Base-by-base conservation (phyloP, 208 protist species). In the Trypanosoma rangeli region DNA sequence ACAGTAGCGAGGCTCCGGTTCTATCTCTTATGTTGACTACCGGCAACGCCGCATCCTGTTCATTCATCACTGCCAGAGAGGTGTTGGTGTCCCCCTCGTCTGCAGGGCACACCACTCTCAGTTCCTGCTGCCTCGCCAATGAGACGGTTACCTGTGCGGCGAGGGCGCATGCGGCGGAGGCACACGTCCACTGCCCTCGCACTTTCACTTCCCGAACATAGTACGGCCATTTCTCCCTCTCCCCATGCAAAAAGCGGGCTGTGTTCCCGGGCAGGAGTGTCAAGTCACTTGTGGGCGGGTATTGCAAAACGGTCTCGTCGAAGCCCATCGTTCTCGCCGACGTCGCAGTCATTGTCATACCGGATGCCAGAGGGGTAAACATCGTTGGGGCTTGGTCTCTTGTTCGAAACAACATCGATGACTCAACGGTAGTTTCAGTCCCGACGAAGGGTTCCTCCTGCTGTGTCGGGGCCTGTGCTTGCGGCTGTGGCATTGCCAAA, bases 151-250 rank as follows among this genome's bases (percentile, higher is more conserved):
- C 72, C 52, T 77, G 72, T 46, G 72, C 13, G 0, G 65, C 60
- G 13, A 77, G 65, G 10, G 72, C 72, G 20, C 52, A 39, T 24
- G 52, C 50, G 54, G 72, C 72, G 49, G 72, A 77, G 22, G 56
- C 37, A 49, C 72, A 77, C 1, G 72, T 77, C 58, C 64, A 77
- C 22, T 77, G 72, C 7, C 65, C 72, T 33, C 57, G 58, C 5
- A 77, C 72, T 28, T 71, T 66, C 42, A 58, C 0, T 52, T 71
- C 64, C 33, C 58, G 56, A 49, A 63, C 20, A 48, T 77, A 77
- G 20, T 71, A 39, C 22, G 72, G 48, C 64, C 64, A 77, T 9
- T 52, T 54, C 33, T 55, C 57, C 42, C 55, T 39, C 4, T 33
- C 24, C 37, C 24, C 35, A 52, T n/a, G 16, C 5, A n/a, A 15